A percentile compares a stretch with the other conserved stretches of the same genome.
phyloP scores from a whole-genome alignment of 768 basidiomycete species.

The Kwoniella mangroviensis region DNA sequence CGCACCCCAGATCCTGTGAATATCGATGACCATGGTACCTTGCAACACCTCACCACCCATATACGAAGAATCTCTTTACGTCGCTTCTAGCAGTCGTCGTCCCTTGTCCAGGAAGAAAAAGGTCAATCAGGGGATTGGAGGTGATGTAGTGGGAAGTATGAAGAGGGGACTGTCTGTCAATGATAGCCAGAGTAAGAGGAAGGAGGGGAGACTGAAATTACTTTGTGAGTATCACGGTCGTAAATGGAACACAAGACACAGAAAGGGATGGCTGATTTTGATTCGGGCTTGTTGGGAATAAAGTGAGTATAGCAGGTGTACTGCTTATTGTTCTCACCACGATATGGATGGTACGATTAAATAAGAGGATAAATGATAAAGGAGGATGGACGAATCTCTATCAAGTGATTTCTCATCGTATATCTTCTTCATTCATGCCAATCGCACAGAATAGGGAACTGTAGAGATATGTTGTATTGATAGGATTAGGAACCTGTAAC shows the following conservation, averaged over 20 bases:
- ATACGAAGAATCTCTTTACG: background rate
- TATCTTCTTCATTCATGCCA: background rate
- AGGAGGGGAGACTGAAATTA: conserved; percentile 7
- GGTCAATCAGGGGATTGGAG: conserved; percentile 13
- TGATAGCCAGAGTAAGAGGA: background rate
- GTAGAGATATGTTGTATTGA: background rate
- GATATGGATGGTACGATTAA: conserved; percentile 21
- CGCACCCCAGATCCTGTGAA: background rate
- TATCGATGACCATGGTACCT: too few species aligned
- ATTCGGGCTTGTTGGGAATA: too few species aligned
- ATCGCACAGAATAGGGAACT: background rate
- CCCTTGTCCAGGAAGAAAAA: background rate
- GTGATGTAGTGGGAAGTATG: conserved; percentile 30
- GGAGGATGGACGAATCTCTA: conserved; percentile 10
- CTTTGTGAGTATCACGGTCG: conserved; percentile 7
- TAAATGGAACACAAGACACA: too few species aligned
- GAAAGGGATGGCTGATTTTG: too few species aligned
- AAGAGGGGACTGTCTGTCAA: conserved; percentile 12
- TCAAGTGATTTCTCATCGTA: background rate
- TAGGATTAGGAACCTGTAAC: background rate
- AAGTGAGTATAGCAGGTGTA: conserved; percentile 18
- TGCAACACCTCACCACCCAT: background rate
- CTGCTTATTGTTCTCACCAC: conserved; percentile 16
- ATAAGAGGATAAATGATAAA: conserved; percentile 6
- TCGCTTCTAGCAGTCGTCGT: background rate